A percentile compares a stretch with the other conserved stretches of the same genome.
phyloP scores from a whole-genome alignment of 176 grass and related monocot species.

The maize (Zea mays) region Zm-B73-REFERENCE-NAM-5.0 NC_050099.1:218707001-218707500 shows the following conservation, averaged over 20 bases:
- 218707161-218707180: not conserved
- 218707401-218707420: not conserved
- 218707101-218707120: not conserved
- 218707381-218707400: not conserved
- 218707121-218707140: not conserved
- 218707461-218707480: not conserved
- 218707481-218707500: not conserved
- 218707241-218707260: not conserved
- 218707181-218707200: slow-evolving; percentile 20
- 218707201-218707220: not conserved
- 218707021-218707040: not conserved
- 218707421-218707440: not conserved
- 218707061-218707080: not conserved
- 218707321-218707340: slow-evolving; percentile 16
- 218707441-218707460: not conserved
- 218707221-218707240: slow-evolving; percentile 10
- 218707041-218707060: not conserved
- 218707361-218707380: slow-evolving; percentile 35
- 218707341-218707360: not conserved
- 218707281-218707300: not conserved
- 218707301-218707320: not conserved
- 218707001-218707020: not conserved
- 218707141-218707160: not conserved
- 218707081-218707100: not conserved
- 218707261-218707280: not conserved